Base-by-base conservation (phyloP, 352 stramenopile species). In the Aphanomyces stellatus region DNA sequence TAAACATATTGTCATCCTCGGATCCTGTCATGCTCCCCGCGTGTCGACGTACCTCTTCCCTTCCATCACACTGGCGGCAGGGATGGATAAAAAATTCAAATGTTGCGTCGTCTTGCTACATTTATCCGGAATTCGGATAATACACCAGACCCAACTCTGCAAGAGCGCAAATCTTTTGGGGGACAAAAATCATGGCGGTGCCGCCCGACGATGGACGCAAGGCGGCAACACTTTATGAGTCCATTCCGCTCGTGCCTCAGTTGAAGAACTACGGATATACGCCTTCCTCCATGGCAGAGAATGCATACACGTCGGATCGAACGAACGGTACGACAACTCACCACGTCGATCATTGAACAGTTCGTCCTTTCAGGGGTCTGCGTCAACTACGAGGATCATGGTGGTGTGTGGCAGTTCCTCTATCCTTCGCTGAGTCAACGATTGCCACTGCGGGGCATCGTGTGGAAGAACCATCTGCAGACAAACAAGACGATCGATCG, bases 381-480 rank as follows among this genome's bases (percentile, higher is more conserved):
- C n/a, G 75, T 93, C 43, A 80, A 78, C 4, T 88, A 87, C 69
- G 72, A 79, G 11, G 85, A 93, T 35, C 79, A 84, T 1, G 81
- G 82, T 41, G 85, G 81, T 51, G 81, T 90, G n/a, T 93, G 85
- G 85, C 82, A 88, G 65, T 91, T 93, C 71, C 55, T 93, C 22
- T 76, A 75, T 34, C 75, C 77, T 10, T 88, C 82, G 35, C 73
- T 93, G 33, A 68, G 70, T 1, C 76, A 84, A 62, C 77, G 82
- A 0, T 74, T 93, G 41, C 85, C 85, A 19, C 70, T 91, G 60
- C 85, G 85, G 33, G 74, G 74, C 28, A 93, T 93, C 69, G 80
- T 88, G 56, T 93, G 85, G 85, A 76, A 77, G 41, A 93, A 93
- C 56, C 78, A 90, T 70, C 77, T 93, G 27, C 82, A 84, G 5